Evolutionary conservation across 768 basidiomycete genomes (phyloP).

Genomic region (Pisolithus marmoratus): DNA sequence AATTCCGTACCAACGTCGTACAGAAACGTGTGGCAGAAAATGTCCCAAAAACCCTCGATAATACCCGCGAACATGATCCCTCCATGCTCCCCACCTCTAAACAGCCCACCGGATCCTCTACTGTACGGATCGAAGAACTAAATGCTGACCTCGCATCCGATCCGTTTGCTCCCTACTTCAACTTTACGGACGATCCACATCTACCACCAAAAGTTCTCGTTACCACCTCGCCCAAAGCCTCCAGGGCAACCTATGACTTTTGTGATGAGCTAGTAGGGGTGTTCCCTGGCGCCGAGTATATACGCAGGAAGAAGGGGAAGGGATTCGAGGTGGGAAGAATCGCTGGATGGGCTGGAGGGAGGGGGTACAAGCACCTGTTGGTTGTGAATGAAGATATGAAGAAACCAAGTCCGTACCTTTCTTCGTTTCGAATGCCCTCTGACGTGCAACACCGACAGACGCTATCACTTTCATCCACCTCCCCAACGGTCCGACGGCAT

Average conservation of each 20-base stretch:
- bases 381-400: constrained; percentile 97
- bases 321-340: constrained; percentile 89
- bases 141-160: constrained; percentile 68
- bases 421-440: not conserved
- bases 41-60: constrained; percentile 89
- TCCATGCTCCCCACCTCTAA: constrained; percentile 29
- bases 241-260: constrained; percentile 86
- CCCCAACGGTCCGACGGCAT: constrained; percentile 89
- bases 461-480: constrained; percentile 89
- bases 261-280: constrained; percentile 86
- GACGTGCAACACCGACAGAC: constrained; percentile 43
- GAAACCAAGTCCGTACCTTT: constrained; percentile 69
- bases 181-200: constrained; percentile 56
- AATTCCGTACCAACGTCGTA: not conserved
- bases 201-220: constrained; percentile 84
- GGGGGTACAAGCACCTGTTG: constrained; percentile 83
- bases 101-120: constrained; percentile 24
- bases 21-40: constrained; percentile 53
- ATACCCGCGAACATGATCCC: constrained; percentile 81
- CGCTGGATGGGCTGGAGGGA: constrained; percentile 86
- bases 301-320: constrained; percentile 79
- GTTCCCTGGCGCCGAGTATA: constrained; percentile 90
- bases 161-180: constrained; percentile 74
- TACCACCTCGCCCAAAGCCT: constrained; percentile 85
- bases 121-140: constrained; percentile 48